Evolutionary conservation across 2,329 filamentous ascomycete species (phyloP).

Genomic region (Microcyclospora tardicrescens): DNA sequence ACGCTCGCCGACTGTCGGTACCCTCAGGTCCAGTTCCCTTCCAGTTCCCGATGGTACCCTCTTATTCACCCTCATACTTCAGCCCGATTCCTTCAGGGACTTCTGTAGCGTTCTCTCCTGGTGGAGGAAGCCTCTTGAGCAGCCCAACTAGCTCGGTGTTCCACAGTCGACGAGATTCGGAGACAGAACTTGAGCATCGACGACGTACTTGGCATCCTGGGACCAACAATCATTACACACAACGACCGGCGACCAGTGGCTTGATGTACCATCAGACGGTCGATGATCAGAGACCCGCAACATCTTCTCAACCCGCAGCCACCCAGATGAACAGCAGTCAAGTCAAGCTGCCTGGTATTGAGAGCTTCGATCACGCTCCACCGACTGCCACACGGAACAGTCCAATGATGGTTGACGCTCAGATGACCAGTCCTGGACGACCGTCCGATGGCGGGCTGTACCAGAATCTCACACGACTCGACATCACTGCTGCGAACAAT

Average conservation of each 20-base stretch:
- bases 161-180: constrained; percentile 54
- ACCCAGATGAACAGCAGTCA: constrained; percentile 25
- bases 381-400: constrained; percentile 52
- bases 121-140: constrained; percentile 43
- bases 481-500: constrained; percentile 41
- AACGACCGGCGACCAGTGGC: constrained; percentile 55
- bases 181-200: constrained; percentile 63
- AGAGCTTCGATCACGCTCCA: constrained; percentile 73
- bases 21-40: constrained; percentile 66
- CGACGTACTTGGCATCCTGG: constrained; percentile 86
- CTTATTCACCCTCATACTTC: constrained; percentile 43
- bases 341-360: constrained; percentile 69
- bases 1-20: constrained; percentile 66
- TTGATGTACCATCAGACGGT: constrained; percentile 64
- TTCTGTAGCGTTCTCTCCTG: constrained; percentile 41
- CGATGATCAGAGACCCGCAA: constrained; percentile 44
- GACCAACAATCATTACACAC: constrained; percentile 46
- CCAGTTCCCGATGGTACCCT: constrained; percentile 47
- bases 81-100: constrained; percentile 44
- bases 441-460: constrained; percentile 49
- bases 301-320: constrained; percentile 41
- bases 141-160: constrained; percentile 56
- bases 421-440: constrained; percentile 19
- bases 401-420: constrained; percentile 61
- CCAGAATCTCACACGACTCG: constrained; percentile 52